Percentiles rank a stretch among this genome's conserved stretches.
Conservation (phyloP, 2,329 filamentous ascomycete species). For the Talaromyces sp. region DNA sequence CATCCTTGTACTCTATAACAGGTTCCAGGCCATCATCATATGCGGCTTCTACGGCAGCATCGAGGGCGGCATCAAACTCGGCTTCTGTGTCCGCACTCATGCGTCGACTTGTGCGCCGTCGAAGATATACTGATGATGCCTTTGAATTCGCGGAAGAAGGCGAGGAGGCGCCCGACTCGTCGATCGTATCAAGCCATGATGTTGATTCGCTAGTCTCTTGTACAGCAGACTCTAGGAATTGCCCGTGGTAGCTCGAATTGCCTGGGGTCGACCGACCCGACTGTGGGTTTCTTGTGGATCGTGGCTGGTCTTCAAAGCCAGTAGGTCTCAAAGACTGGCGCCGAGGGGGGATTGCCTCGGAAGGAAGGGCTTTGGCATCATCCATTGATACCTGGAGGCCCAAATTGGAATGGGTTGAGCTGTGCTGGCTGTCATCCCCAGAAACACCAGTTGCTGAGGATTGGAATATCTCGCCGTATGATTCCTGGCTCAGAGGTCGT, state of each 20-base stretch:
- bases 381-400: conserved; percentile 30
- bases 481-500: conserved; percentile 65
- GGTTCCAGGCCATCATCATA: conserved; percentile 91
- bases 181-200: conserved; percentile 92
- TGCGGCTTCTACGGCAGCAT: conserved; percentile 93
- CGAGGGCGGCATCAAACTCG: conserved; percentile 90
- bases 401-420: conserved; percentile 55
- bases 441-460: conserved; percentile 33
- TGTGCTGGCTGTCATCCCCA: conserved; percentile 29
- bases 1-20: conserved; percentile 42
- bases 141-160: conserved; percentile 80
- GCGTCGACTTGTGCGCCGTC: conserved; percentile 69
- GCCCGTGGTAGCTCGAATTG: conserved; percentile 9
- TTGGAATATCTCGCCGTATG: conserved; percentile 47
- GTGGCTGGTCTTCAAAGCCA: conserved; percentile 33
- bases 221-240: conserved; percentile 11
- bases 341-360: conserved; percentile 37
- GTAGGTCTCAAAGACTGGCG: conserved; percentile 44
- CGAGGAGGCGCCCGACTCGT: conserved; percentile 82
- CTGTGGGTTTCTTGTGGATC: conserved; percentile 5
- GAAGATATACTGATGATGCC: conserved; percentile 69
- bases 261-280: conserved; percentile 14
- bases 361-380: conserved; percentile 29
- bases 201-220: conserved; percentile 74
- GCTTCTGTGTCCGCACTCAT: conserved; percentile 76